Base-by-base conservation (phyloP, 768 basidiomycete genomes). In the Leucogyrophana mollusca region DNA sequence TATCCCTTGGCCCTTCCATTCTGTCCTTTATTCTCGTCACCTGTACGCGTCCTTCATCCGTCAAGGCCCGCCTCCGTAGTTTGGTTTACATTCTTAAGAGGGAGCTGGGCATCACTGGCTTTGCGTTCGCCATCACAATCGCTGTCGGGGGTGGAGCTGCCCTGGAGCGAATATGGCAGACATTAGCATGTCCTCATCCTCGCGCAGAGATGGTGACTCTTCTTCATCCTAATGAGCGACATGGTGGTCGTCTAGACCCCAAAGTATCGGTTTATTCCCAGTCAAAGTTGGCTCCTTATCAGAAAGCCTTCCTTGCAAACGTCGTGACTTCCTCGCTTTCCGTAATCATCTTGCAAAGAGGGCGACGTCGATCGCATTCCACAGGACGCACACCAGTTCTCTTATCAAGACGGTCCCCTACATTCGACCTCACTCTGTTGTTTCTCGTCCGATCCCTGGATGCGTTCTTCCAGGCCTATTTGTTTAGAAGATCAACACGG, bases 371-470 rank as follows among this genome's bases (percentile, higher is more conserved):
- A 10, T 13, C 57, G 64, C 13, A 47, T 60, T 34, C 67, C 56
- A 18, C 53, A 62, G 52, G 54, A 52, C 41, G 55, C 33, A 56
- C n/a, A n/a, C n/a, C n/a, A n/a, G n/a, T n/a, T n/a, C n/a, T 68
- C 17, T 58, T 60, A 8, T 47, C 62, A 9, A 27, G 45, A 27
- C 59, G 35, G 21, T 84, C 84, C 2, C 73, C 79, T 4, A 88
- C 85, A 0, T 59, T 90, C 17, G 85, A 88, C 54, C 67, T 90
- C 30, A 88, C 79, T 13, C 64, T 90, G 1, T 65, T 90, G 2
- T 62, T 89, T 21, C 62, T 85, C 40, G 85, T 87, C 22, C 78
- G 88, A 35, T 86, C 88, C 1, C 55, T 85, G 36, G 89, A 90
- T 56, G 76, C 79, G 7, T 43, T 73, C 13, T 59, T 82, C 2